Percentiles rank a stretch among this genome's conserved stretches.
phyloP scores from a whole-genome alignment of 768 basidiomycete species.

The Auriscalpium orientale region DNA sequence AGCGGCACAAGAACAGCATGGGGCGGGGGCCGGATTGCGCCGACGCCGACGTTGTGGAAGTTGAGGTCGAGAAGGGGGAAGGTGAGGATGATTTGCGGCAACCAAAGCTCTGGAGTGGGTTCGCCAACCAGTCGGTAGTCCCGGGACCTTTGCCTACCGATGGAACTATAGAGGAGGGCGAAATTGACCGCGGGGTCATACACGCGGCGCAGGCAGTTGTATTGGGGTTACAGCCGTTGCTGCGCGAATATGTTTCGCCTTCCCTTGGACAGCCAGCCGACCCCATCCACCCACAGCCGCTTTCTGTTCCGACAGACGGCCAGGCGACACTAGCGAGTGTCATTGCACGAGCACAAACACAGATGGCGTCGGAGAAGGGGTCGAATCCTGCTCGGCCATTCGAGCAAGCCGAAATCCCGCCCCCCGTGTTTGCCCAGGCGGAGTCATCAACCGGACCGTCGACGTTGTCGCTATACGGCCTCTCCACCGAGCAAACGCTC shows the following conservation, averaged over 20 bases:
- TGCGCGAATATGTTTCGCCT: constrained; percentile 10
- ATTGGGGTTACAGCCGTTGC: constrained; percentile 7
- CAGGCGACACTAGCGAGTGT: constrained; percentile 68
- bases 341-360: constrained; percentile 62
- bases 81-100: constrained; percentile 41
- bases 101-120: constrained; percentile 61
- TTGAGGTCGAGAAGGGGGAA: constrained; percentile 49
- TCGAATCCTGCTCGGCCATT: constrained; percentile 5
- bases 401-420: neutral
- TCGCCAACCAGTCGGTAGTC: constrained; percentile 28
- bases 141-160: neutral
- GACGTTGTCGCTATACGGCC: constrained; percentile 58
- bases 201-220: constrained; percentile 12
- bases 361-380: constrained; percentile 21
- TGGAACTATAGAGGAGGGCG: constrained; percentile 12
- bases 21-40: constrained; percentile 47
- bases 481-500: constrained; percentile 66
- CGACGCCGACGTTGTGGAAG: constrained; percentile 41
- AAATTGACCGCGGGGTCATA: constrained; percentile 10
- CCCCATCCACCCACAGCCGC: constrained; percentile 2
- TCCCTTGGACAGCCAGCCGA: neutral
- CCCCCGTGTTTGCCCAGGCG: neutral
- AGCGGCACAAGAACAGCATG: constrained; percentile 62
- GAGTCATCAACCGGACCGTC: constrained; percentile 1
- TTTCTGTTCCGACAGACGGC: constrained; percentile 25